These are phyloP conservation scores for Boletus rex-veris DNA, from an alignment of 768 basidiomycete genomes.

Conservation along the genomic window DNA sequence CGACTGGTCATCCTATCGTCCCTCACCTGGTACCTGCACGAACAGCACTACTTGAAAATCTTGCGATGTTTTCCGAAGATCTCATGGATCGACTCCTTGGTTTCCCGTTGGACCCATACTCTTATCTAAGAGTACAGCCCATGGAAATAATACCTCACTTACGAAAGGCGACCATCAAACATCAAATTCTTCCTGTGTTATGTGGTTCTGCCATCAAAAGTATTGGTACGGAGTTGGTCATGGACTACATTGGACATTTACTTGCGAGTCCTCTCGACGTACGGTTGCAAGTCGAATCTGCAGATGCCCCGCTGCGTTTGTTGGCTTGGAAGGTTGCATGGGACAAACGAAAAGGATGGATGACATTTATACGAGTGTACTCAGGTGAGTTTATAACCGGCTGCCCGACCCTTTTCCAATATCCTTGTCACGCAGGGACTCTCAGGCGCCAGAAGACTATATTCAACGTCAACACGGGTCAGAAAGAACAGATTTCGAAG, in stretches of 20 bases:
- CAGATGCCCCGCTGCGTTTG: slow-evolving; percentile 52
- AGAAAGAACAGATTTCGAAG: slow-evolving; percentile 72
- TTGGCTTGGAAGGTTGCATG: slow-evolving; percentile 89
- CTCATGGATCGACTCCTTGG: slow-evolving; percentile 71
- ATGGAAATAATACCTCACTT: slow-evolving; percentile 57
- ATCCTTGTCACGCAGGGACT: slow-evolving; percentile 42
- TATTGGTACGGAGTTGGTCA: slow-evolving; percentile 74
- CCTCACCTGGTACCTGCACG: slow-evolving; percentile 66
- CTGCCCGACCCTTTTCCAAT: neutral
- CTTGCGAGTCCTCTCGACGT: slow-evolving; percentile 77
- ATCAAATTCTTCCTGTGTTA: slow-evolving; percentile 71
- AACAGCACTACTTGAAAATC: slow-evolving; percentile 66
- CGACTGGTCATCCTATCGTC: slow-evolving; percentile 61
- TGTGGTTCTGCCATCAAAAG: slow-evolving; percentile 82
- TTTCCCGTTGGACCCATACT: slow-evolving; percentile 52
- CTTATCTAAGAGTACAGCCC: slow-evolving; percentile 61
- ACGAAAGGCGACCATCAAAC: slow-evolving; percentile 61
- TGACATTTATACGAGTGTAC: slow-evolving; percentile 89
- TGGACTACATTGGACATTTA: slow-evolving; percentile 80
- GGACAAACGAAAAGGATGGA: slow-evolving; percentile 84
- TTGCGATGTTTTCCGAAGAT: slow-evolving; percentile 77
- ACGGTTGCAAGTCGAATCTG: slow-evolving; percentile 39
- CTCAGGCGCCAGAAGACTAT: slow-evolving; percentile 60
- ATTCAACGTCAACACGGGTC: slow-evolving; percentile 62
- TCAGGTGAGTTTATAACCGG: slow-evolving; percentile 52